Evolutionary conservation across 805 yeast species (phyloP), one percentile per base, ranked within the genome.

Genomic region (Yarrowia sp.): DNA sequence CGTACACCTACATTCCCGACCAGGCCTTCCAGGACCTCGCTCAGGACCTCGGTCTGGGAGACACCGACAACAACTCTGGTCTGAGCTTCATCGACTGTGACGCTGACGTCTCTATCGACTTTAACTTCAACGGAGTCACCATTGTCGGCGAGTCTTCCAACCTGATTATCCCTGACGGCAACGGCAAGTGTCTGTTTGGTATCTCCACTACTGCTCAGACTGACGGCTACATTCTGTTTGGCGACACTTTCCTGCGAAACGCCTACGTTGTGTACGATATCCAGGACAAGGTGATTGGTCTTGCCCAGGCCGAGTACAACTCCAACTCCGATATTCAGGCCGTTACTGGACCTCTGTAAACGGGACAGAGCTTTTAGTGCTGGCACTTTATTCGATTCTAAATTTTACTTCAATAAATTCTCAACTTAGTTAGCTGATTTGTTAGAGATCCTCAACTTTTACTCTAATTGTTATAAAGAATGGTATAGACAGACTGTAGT

Each of bases 231-330:
- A 41, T n/a, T 43, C 70, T 35, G 65, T 48, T 48, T 14, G 95
- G 94, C 15, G 92, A 88, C 74, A 82, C 84, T 56, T 84, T 89
- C 74, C 77, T 90, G 71, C 81, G 90, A 67, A 82, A 84, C 48
- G 88, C 87, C 3, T 90, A 89, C 74, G 83, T 84, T 35, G 91
- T 88, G 12, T 88, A 83, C 75, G 91, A 90, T 75, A 78, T 88
- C 61, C 90, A 87, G 52, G 52, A 26, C 35, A 7, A 11, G 10
- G 35, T 16, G 16, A 26, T 48, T 48, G 52, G 52, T 48, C 7
- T 48, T 48, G 52, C 52, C n/a, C 52, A 48, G 52, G 52, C 48
- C 11, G 11, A 7, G 12, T 56, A 56, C 48, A 56, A 38, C 38
- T 2, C 19, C 15, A 7, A 2, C 3, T 15, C 63, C 38, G 15